Evolutionary conservation across 176 grass and related monocot species (phyloP).

Genomic region (Oropetium thomaeum): DNA sequence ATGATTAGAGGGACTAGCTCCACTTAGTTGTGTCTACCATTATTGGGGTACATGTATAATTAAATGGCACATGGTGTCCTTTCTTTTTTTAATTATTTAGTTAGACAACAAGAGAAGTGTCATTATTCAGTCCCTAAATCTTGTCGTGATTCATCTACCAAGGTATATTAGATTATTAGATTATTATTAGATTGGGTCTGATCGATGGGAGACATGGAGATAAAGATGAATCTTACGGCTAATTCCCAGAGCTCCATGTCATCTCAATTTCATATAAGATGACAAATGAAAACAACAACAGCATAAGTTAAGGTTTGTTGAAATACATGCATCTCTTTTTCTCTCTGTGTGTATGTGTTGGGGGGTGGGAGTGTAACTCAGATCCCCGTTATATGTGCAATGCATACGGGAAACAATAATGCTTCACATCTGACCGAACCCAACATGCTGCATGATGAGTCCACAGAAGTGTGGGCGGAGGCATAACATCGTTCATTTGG

Average conservation of each 20-base stretch:
- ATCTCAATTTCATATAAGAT: constrained; percentile 9
- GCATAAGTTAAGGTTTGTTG: constrained; percentile 30
- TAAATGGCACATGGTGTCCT: constrained; percentile 14
- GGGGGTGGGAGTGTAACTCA: too few species aligned
- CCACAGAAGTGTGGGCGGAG: too few species aligned
- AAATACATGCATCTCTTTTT: constrained; percentile 45
- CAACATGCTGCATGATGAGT: too few species aligned
- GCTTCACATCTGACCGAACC: too few species aligned
- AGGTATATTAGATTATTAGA: constrained; percentile 18
- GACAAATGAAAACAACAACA: constrained; percentile 35
- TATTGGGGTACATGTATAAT: constrained; percentile 38
- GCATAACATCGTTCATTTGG: too few species aligned
- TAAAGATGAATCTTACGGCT: background rate
- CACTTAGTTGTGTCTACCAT: constrained; percentile 56
- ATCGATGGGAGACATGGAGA: background rate
- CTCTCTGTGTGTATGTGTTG: too few species aligned
- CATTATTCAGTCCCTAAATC: constrained; percentile 16
- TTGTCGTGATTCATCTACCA: constrained; percentile 27
- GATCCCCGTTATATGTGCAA: constrained; percentile 2
- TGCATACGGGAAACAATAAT: too few species aligned
- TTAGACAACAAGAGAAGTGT: constrained; percentile 23
- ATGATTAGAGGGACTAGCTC: constrained; percentile 53
- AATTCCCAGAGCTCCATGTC: constrained; percentile 1
- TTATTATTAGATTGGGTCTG: constrained; percentile 33
- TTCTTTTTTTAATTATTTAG: background rate